Conservation (phyloP, 2,329 filamentous ascomycete genomes). For the Pleomassaria siparia region DNA sequence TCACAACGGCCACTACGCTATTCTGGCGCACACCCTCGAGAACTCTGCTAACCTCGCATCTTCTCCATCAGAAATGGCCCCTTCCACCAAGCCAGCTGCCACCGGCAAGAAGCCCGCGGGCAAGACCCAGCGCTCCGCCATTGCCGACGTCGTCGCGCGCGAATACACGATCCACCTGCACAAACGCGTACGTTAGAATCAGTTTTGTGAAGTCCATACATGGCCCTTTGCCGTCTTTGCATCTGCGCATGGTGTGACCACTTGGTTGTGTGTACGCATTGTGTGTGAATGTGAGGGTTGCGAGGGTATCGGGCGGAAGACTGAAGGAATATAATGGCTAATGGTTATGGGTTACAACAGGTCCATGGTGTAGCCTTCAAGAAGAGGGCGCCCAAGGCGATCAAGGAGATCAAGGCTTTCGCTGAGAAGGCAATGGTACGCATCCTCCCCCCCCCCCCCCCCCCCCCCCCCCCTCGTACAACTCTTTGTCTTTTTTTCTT, state of each 20-base stretch:
- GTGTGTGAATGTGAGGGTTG: conserved; percentile 1
- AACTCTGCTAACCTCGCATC: not conserved
- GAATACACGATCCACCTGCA: conserved; percentile 99
- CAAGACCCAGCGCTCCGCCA: conserved; percentile 82
- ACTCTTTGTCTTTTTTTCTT: not conserved
- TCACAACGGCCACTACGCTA: not conserved
- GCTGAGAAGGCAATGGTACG: conserved; percentile 95
- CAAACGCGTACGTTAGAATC: conserved; percentile 91
- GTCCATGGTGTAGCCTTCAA: conserved; percentile 98
- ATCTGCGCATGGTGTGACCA: not conserved
- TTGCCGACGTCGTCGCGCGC: conserved; percentile 97
- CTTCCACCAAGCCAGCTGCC: conserved; percentile 46
- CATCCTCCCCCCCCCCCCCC: conserved; percentile 11
- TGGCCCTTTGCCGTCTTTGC: conserved; percentile 41
- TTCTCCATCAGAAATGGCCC: conserved; percentile 38
- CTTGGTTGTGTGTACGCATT: not conserved
- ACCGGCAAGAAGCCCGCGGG: conserved; percentile 63
- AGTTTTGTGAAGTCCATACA: conserved; percentile 73
- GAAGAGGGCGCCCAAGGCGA: conserved; percentile 96
- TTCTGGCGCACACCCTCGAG: not conserved
- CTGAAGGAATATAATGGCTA: conserved; percentile 51
- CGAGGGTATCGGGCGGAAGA: conserved; percentile 65
- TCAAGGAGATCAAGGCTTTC: conserved; percentile 99
- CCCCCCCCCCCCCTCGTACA: too few relatives aligned
- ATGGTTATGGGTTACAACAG: conserved; percentile 60